Base-by-base conservation (phyloP, 371 early-diverging fungal genomes). In the Mortierella sp. region DNA sequence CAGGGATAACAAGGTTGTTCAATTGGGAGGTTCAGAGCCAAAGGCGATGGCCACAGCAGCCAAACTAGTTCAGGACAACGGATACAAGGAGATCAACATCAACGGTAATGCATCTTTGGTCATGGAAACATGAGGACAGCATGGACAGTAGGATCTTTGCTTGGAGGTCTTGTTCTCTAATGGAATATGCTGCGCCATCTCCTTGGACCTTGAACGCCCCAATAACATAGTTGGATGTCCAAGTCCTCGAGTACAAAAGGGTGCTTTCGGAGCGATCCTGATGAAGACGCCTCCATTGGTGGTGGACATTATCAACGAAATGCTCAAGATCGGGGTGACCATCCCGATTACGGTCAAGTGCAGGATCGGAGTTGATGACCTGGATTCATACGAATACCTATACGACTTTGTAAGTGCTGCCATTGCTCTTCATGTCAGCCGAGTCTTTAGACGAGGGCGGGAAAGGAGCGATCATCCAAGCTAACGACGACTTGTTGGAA, bases 141-240 rank as follows among this genome's bases (percentile, higher is more conserved):
- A n/a, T n/a, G n/a, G n/a, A n/a, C n/a, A n/a, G n/a, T n/a, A n/a
- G n/a, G n/a, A n/a, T n/a, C n/a, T n/a, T n/a, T n/a, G n/a, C n/a
- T n/a, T n/a, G n/a, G n/a, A n/a, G n/a, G n/a, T n/a, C n/a, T n/a
- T n/a, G n/a, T n/a, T n/a, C n/a, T n/a, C n/a, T n/a, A n/a, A n/a
- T n/a, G n/a, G n/a, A n/a, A n/a, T n/a, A n/a, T n/a, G n/a, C n/a
- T n/a, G n/a, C n/a, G n/a, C n/a, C n/a, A n/a, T n/a, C n/a, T n/a
- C n/a, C n/a, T n/a, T n/a, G n/a, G n/a, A n/a, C n/a, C n/a, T n/a
- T n/a, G n/a, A n/a, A n/a, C n/a, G n/a, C n/a, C n/a, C n/a, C n/a
- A n/a, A n/a, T n/a, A n/a, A n/a, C n/a, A 31, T 49, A 77, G 77
- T 89, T 27, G 94, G 94, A 0, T 93, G 94, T 54, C 94, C 94